Percentiles rank a stretch among this genome's conserved stretches.
phyloP scores from a whole-genome alignment of 179 eudicot species.

The Carnegiea gigantea region DNA sequence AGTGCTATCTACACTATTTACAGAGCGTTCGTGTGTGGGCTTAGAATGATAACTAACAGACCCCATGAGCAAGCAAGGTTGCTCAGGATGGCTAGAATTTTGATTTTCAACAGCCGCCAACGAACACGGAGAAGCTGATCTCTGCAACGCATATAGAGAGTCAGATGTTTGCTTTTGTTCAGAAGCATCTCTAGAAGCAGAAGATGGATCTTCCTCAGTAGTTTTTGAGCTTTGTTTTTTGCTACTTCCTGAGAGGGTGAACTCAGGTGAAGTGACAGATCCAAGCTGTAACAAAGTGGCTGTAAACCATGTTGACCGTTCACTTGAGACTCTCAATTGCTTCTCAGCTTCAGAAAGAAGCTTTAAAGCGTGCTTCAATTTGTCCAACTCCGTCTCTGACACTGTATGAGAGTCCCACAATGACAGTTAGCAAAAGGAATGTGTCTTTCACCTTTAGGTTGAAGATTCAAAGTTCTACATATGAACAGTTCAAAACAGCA shows the following conservation, averaged over 20 bases:
- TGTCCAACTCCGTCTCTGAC: slow-evolving; percentile 77
- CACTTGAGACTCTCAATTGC: slow-evolving; percentile 88
- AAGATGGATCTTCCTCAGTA: slow-evolving; percentile 69
- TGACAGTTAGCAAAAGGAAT: not conserved
- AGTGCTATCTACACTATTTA: slow-evolving; percentile 38
- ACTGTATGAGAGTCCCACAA: slow-evolving; percentile 51
- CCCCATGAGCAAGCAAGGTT: not conserved
- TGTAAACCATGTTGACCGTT: slow-evolving; percentile 97
- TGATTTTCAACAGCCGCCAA: slow-evolving; percentile 35
- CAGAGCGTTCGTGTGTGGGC: slow-evolving; percentile 43
- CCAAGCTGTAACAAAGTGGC: slow-evolving; percentile 98
- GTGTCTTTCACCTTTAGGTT: not conserved
- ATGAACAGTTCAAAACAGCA: not conserved
- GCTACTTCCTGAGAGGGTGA: slow-evolving; percentile 84
- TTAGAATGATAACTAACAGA: slow-evolving; percentile 33
- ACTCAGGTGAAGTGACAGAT: slow-evolving; percentile 70
- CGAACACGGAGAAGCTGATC: slow-evolving; percentile 48
- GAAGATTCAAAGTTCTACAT: not conserved
- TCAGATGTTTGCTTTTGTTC: slow-evolving; percentile 44
- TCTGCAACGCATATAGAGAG: slow-evolving; percentile 33
- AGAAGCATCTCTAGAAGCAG: slow-evolving; percentile 57
- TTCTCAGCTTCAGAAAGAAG: slow-evolving; percentile 98
- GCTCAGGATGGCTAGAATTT: slow-evolving; percentile 19
- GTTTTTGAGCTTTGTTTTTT: slow-evolving; percentile 78
- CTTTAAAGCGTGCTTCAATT: slow-evolving; percentile 80